Conservation (phyloP, 352 stramenopile genomes). For the Lagenidium sp. region DNA sequence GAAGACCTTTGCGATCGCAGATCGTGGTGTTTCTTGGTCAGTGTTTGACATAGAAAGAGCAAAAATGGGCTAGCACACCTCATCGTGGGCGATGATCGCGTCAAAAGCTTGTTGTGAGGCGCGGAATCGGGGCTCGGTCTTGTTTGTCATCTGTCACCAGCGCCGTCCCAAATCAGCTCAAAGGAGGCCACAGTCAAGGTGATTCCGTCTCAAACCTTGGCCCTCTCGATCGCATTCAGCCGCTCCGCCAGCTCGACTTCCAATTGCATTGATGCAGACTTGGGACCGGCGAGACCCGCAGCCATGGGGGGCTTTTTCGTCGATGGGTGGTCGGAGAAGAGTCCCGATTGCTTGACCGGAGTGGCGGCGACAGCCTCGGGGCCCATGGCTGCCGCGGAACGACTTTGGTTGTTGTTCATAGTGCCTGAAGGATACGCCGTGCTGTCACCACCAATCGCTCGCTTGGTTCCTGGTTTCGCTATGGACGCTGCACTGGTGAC, state of each 20-base stretch:
- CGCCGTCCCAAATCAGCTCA: background rate
- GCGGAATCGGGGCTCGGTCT: constrained; percentile 30
- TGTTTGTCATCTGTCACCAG: constrained; percentile 37
- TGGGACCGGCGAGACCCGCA: no score
- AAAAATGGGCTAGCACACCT: no score
- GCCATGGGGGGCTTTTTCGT: background rate
- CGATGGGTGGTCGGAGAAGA: constrained; percentile 8
- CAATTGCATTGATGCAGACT: no score
- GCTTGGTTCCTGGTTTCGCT: constrained; percentile 11
- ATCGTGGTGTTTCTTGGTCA: no score
- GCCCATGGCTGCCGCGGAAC: no score
- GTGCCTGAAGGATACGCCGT: no score
- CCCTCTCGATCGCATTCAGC: constrained; percentile 57
- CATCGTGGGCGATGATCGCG: constrained; percentile 43
- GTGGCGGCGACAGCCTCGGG: no score
- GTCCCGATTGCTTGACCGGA: no score
- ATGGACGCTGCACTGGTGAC: no score
- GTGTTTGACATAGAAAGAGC: no score
- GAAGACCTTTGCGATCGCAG: constrained; percentile 48
- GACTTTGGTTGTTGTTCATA: no score
- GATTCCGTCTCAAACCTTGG: constrained; percentile 23
- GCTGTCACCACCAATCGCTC: no score
- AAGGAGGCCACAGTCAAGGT: background rate
- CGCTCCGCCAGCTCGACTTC: constrained; percentile 57
- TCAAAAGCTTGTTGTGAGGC: constrained; percentile 46